Base-by-base conservation (phyloP, 2,329 filamentous ascomycete species). In the Ophiostoma montium region DNA sequence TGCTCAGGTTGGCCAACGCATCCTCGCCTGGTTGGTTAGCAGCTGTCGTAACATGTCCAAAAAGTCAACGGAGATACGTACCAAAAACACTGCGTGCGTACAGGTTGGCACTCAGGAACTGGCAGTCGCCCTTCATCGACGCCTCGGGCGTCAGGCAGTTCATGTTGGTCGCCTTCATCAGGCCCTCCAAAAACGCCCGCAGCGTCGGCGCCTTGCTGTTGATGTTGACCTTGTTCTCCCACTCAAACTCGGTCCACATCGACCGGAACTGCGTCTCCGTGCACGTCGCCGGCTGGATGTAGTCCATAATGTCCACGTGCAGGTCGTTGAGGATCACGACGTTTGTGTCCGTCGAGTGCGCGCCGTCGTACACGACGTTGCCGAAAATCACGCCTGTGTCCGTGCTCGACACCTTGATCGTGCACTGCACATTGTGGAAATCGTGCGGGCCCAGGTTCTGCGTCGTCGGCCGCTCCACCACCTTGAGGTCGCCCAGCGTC, bases 191-290 rank as follows among this genome's bases (percentile, higher is more conserved):
- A 78, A 98, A 98, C 18, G 94, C 87, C 46, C 90, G 80, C 53
- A 98, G 73, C 27, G 79, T 84, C 71, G 90, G 94, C 57, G 86
- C 87, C 74, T 95, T 96, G 55, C 86, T 94, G 69, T 95, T 95
- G 70, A 98, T 96, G 70, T 98, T 98, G 66, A 98, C 90, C 77
- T 98, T 98, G 71, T 98, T 98, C 74, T 98, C 92, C 92, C 92
- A 98, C 65, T 98, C 92, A 57, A 98, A 98, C 63, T 98, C 92
- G 35, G 92, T 98, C 92, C 92, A 98, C 92, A 98, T 98, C n/a
- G 87, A 94, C 52, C 92, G 80, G 81, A 98, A 98, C 61, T 96
- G 88, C 11, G 90, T 95, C 72, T 98, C 92, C 5, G 87, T 92
- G 73, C 92, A 98, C 15, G 88, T 82, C 7, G 90, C 90, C 1